Conservation (phyloP, 805 yeast genomes). For the Yamadazyma laniorum region DNA sequence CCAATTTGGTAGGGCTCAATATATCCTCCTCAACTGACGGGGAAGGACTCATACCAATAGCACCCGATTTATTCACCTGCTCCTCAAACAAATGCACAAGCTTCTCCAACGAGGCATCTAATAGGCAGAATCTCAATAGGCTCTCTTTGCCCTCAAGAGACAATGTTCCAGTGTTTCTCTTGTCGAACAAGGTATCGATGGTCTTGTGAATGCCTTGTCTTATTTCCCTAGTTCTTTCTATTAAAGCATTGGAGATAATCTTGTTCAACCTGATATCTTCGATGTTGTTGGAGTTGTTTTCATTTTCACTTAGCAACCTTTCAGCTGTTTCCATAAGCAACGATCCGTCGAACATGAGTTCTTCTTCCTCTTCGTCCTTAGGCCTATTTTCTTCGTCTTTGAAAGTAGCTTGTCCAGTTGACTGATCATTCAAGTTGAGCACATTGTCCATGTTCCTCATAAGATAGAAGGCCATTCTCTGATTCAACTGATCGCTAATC, state of each 20-base stretch:
- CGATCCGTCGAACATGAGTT: conserved; percentile 73
- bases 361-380: conserved; percentile 50
- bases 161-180: conserved; percentile 44
- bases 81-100: conserved; percentile 51
- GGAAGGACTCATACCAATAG: conserved; percentile 18
- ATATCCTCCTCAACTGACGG: conserved; percentile 14
- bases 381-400: background rate
- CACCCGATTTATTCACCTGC: conserved; percentile 20
- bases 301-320: conserved; percentile 48
- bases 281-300: conserved; percentile 34
- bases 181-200: conserved; percentile 49
- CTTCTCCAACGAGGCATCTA: conserved; percentile 55
- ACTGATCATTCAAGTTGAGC: conserved; percentile 5
- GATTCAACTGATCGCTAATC: conserved; percentile 49
- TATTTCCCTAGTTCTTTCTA: conserved; percentile 49
- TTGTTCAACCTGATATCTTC: conserved; percentile 41
- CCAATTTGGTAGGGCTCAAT: background rate
- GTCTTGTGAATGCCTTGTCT: conserved; percentile 51
- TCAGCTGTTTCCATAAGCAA: conserved; percentile 73
- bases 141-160: conserved; percentile 57
- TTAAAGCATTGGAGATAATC: conserved; percentile 48
- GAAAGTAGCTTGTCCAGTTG: background rate
- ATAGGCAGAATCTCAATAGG: conserved; percentile 49
- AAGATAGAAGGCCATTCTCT: conserved; percentile 53
- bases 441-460: conserved; percentile 55